A percentile compares a stretch with the other conserved stretches of the same genome.
phyloP scores from a whole-genome alignment of 495 filamentous ascomycete species.

The Annulohypoxylon bovei region DNA sequence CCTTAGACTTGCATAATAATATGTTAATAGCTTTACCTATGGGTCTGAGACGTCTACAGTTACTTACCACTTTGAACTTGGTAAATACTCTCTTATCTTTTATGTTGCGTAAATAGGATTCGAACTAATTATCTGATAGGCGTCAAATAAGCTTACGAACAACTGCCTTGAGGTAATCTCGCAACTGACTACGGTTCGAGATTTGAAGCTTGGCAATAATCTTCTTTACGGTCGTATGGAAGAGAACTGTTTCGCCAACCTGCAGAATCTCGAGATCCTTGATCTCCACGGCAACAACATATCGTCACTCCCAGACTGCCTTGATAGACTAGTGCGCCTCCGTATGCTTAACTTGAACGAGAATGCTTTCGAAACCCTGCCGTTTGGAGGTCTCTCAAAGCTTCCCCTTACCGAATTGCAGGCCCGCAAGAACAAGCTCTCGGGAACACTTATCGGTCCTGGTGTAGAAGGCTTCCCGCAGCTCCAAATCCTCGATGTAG shows the following conservation, averaged over 20 bases:
- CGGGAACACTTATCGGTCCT: slow-evolving; percentile 73
- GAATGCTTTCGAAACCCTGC: slow-evolving; percentile 76
- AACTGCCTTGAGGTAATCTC: slow-evolving; percentile 75
- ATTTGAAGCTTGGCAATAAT: slow-evolving; percentile 86
- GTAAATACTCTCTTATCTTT: slow-evolving; percentile 52
- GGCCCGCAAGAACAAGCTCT: slow-evolving; percentile 81
- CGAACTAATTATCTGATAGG: slow-evolving; percentile 55
- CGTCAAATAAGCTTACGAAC: slow-evolving; percentile 81
- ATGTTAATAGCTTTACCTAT: slow-evolving; percentile 73
- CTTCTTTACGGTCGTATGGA: slow-evolving; percentile 72
- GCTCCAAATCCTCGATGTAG: slow-evolving; percentile 79
- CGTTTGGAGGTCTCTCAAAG: slow-evolving; percentile 70
- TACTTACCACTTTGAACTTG: slow-evolving; percentile 83
- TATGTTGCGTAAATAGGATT: background rate
- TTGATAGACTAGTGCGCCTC: slow-evolving; percentile 71
- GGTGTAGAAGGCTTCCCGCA: slow-evolving; percentile 65
- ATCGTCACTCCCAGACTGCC: slow-evolving; percentile 73
- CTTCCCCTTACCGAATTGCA: slow-evolving; percentile 78
- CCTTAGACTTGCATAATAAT: slow-evolving; percentile 88
- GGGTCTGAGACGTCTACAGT: slow-evolving; percentile 75
- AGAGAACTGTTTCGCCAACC: slow-evolving; percentile 59
- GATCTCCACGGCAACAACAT: slow-evolving; percentile 86
- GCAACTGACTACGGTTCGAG: slow-evolving; percentile 74
- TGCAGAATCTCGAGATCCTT: slow-evolving; percentile 77
- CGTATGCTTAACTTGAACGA: slow-evolving; percentile 79